Percentiles rank a stretch among this genome's conserved stretches.
phyloP scores from a whole-genome alignment of 2,329 filamentous ascomycete genomes.

The Colletotrichum sp. region DNA sequence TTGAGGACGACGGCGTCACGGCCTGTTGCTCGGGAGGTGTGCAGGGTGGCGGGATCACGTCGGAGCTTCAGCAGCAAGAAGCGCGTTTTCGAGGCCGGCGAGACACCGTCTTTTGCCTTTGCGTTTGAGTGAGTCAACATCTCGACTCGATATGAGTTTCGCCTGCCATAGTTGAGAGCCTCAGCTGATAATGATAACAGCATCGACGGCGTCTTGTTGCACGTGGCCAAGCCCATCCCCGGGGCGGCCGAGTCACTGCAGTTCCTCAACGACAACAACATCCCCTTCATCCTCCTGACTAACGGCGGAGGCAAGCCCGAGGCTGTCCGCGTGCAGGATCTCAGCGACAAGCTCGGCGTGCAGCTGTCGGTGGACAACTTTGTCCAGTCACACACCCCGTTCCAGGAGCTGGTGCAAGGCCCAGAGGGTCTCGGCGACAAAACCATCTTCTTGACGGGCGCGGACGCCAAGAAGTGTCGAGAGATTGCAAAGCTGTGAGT shows the following conservation, averaged over 20 bases:
- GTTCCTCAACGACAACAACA: conserved; percentile 73
- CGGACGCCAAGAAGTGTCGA: conserved; percentile 70
- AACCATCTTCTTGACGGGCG: conserved; percentile 78
- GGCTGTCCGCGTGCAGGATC: conserved; percentile 25
- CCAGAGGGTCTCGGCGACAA: conserved; percentile 60
- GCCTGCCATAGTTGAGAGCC: background rate
- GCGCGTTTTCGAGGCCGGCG: conserved; percentile 16
- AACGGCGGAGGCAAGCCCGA: conserved; percentile 93
- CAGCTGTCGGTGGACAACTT: conserved; percentile 61
- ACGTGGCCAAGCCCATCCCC: conserved; percentile 78
- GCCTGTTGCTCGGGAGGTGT: background rate
- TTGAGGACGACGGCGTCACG: background rate
- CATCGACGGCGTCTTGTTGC: conserved; percentile 95
- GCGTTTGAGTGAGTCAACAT: conserved; percentile 37
- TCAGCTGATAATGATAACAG: conserved; percentile 29
- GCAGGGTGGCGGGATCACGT: background rate
- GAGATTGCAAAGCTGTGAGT: conserved; percentile 71
- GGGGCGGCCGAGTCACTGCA: conserved; percentile 76
- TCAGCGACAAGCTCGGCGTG: conserved; percentile 48
- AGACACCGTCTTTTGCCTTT: conserved; percentile 41
- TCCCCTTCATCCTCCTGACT: conserved; percentile 93
- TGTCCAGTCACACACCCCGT: conserved; percentile 91
- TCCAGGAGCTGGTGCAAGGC: conserved; percentile 71
- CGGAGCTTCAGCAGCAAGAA: conserved; percentile 13
- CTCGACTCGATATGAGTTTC: background rate